Evolutionary conservation across 2,329 filamentous ascomycete species (phyloP), one percentile per base, ranked within the genome.

Genomic region (Calonectria leucothoes): DNA sequence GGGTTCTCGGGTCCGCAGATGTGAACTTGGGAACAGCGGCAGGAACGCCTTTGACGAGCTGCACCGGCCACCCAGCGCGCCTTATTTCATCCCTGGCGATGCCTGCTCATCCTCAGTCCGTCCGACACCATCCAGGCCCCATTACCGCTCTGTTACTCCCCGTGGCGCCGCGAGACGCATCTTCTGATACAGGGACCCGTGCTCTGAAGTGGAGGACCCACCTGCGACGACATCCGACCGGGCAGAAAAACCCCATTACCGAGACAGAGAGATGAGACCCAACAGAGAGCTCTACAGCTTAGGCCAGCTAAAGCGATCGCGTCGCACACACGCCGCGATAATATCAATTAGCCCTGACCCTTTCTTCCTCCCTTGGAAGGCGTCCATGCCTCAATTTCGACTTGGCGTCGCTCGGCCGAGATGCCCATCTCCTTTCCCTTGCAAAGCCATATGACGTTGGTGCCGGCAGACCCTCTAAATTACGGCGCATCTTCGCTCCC

Each of bases 171-270:
- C 61, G 70, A 74, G 73, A 72, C 61, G 66, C 77, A 33, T 63
- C 63, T 74, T 73, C 70, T 76, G 70, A 78, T 78, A 77, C 79
- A 77, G 71, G 72, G 73, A 77, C 70, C 73, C 74, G 75, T 79
- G 72, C 74, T 70, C 74, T 78, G 75, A 75, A 77, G 75, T 79
- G 74, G 76, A 74, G 80, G 80, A 81, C 77, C 82, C 81, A 82
- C 82, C 77, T 75, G 74, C 72, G 77, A 83, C 82, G 80, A 82
- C 81, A 83, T 81, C 81, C 81, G 81, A 78, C 77, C 82, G 80
- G 77, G 77, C 74, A 75, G 66, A 70, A 76, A 74, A 74, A 73
- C 71, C 66, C 76, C 79, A 80, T 76, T 80, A 79, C 76, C 75
- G 75, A 76, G 72, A 75, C 68, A 70, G 63, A 71, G 73, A 49